A percentile compares a stretch with the other conserved stretches of the same genome.
Evolutionary conservation across 164 flowering plant genomes (phyloP).

Genomic region (Kingdonia uniflora): DNA sequence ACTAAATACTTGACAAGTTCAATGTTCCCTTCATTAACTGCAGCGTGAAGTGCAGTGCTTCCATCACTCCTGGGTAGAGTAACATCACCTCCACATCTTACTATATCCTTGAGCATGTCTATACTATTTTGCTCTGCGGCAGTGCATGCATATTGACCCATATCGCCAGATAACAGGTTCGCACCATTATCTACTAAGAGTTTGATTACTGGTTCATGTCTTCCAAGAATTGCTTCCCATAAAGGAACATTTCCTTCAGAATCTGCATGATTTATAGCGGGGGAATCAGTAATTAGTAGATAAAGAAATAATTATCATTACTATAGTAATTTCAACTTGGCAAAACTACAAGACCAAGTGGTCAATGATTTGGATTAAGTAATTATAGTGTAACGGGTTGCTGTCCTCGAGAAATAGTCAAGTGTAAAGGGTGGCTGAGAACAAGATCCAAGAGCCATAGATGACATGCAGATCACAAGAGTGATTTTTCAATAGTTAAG

Average conservation of each 20-base stretch:
- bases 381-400: too few relatives aligned
- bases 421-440: background rate
- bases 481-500: background rate
- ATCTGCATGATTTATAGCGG: constrained; percentile 27
- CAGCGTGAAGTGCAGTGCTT: constrained; percentile 67
- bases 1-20: constrained; percentile 53
- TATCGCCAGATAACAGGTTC: constrained; percentile 33
- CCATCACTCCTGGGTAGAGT: constrained; percentile 38
- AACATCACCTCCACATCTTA: constrained; percentile 44
- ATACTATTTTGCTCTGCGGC: constrained; percentile 63
- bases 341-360: background rate
- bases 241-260: constrained; percentile 65
- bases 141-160: constrained; percentile 60
- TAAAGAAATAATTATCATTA: background rate
- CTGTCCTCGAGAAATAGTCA: background rate
- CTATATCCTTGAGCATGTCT: constrained; percentile 40
- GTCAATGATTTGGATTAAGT: background rate
- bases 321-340: background rate
- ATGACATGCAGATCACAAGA: background rate
- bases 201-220: constrained; percentile 35
- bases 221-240: constrained; percentile 74
- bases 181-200: constrained; percentile 51
- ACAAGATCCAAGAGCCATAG: background rate
- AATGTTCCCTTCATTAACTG: constrained; percentile 64
- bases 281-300: background rate